Evolutionary conservation across 257 asterid genomes (phyloP).

Genomic region (Solanum arcanum): DNA sequence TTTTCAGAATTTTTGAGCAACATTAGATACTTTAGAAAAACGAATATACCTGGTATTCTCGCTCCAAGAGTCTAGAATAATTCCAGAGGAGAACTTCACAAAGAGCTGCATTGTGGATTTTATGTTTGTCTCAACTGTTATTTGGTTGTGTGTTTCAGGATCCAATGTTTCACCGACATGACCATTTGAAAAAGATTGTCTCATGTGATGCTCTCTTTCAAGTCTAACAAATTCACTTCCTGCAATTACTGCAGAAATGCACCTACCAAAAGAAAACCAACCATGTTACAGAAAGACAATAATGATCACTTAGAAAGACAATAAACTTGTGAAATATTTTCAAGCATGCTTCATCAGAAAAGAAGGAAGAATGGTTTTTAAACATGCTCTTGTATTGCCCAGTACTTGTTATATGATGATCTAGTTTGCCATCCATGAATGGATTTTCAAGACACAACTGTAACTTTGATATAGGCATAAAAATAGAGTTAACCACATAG

Average conservation of each 20-base stretch:
- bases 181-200: conserved; percentile 65
- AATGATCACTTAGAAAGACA: not conserved
- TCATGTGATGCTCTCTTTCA: conserved; percentile 77
- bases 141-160: conserved; percentile 40
- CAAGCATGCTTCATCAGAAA: not conserved
- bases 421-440: not conserved
- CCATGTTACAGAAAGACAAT: not conserved
- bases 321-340: not conserved
- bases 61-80: conserved; percentile 74
- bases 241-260: conserved; percentile 80
- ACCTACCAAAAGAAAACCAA: conserved; percentile 37
- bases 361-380: not conserved
- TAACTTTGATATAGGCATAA: not conserved
- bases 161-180: conserved; percentile 52
- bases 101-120: conserved; percentile 85
- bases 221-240: conserved; percentile 86
- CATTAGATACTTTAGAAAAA: not conserved
- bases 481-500: not conserved
- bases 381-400: not conserved
- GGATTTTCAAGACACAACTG: not conserved
- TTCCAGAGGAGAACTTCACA: conserved; percentile 80
- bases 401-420: not conserved
- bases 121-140: conserved; percentile 64
- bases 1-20: not conserved
- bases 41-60: conserved; percentile 52